phyloP scores from a whole-genome alignment of 768 basidiomycete genomes.

The Clavaria fumosa region DNA sequence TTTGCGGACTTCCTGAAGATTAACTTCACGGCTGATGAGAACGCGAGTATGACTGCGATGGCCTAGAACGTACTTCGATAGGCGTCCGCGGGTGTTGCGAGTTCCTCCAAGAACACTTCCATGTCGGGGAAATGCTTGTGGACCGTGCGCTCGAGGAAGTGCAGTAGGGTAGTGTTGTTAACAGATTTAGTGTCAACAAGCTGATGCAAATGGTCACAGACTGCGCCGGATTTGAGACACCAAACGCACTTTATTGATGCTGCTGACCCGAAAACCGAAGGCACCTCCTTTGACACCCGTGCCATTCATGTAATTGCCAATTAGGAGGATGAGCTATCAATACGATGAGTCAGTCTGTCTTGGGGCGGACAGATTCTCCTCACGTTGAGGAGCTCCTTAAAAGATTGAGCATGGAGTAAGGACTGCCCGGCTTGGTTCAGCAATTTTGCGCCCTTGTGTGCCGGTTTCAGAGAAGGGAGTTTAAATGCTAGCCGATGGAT shows the following conservation, averaged over 20 bases:
- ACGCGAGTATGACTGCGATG: too few relatives aligned
- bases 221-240: not conserved
- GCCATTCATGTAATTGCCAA: conserved; percentile 98
- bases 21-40: too few relatives aligned
- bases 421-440: conserved; percentile 68
- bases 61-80: conserved; percentile 55
- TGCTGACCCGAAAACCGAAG: conserved; percentile 91
- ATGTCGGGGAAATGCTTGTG: conserved; percentile 77
- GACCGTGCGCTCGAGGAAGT: conserved; percentile 86
- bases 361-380: too few relatives aligned
- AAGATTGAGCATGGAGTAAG: conserved; percentile 66
- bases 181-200: conserved; percentile 96
- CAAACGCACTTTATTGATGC: conserved; percentile 76
- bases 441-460: conserved; percentile 56
- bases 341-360: too few relatives aligned
- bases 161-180: conserved; percentile 84
- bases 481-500: not conserved
- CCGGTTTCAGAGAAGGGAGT: conserved; percentile 5
- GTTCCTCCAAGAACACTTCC: conserved; percentile 78
- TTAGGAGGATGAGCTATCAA: conserved; percentile 76
- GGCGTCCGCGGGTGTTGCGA: conserved; percentile 80
- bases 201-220: conserved; percentile 22
- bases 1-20: conserved; percentile 73
- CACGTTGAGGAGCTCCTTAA: conserved; percentile 84
- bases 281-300: conserved; percentile 93